Evolutionary conservation across 192 early-diverging fungal genomes (phyloP).

Genomic region (Glomus cerebriforme): DNA sequence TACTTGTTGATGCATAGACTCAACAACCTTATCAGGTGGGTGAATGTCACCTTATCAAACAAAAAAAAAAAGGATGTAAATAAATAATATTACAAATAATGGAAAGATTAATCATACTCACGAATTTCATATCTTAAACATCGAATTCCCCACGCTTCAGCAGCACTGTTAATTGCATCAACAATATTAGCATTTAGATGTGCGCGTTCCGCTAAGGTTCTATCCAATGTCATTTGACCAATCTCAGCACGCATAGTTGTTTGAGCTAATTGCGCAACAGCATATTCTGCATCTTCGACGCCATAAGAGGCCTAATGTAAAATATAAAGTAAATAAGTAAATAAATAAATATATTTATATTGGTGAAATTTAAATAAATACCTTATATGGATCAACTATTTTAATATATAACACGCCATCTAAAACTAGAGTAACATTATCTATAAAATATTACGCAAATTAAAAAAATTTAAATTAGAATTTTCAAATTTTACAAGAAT

Average conservation of each 20-base stretch:
- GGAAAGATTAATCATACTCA: constrained; percentile 26
- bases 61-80: neutral
- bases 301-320: constrained; percentile 77
- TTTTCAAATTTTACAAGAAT: neutral
- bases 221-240: constrained; percentile 96
- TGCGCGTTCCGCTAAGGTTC: constrained; percentile 91
- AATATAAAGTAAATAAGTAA: no score
- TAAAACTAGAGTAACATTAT: constrained; percentile 94
- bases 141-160: constrained; percentile 93
- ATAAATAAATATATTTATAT: neutral
- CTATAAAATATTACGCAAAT: no score
- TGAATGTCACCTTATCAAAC: constrained; percentile 77
- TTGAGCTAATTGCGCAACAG: constrained; percentile 95
- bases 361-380: constrained; percentile 1
- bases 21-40: constrained; percentile 91
- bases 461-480: neutral
- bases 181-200: constrained; percentile 94
- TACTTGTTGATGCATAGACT: constrained; percentile 97
- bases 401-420: constrained; percentile 97
- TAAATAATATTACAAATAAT: neutral
- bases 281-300: constrained; percentile 93
- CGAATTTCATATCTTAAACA: constrained; percentile 96
- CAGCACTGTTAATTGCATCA: constrained; percentile 89
- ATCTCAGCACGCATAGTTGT: constrained; percentile 99
- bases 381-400: constrained; percentile 90